phyloP scores from a whole-genome alignment of 805 yeast genomes.

The Brettanomyces sp. region DNA sequence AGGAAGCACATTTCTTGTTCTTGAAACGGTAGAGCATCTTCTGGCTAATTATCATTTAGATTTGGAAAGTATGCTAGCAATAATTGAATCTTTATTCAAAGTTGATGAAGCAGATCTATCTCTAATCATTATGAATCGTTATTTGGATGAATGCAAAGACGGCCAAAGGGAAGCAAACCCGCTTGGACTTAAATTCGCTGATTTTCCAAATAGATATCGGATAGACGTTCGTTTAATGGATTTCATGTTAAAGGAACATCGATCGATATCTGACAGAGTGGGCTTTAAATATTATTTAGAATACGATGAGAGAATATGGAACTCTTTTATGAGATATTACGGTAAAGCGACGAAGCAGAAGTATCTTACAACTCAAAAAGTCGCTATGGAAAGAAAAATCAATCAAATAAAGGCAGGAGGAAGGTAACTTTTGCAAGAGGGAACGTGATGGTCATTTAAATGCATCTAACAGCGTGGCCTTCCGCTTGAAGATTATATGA shows the following conservation, averaged over 20 bases:
- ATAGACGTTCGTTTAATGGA: conserved; percentile 1
- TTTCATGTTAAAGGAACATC: not conserved
- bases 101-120: not conserved
- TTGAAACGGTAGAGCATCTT: conserved; percentile 1
- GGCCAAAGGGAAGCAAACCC: too few species aligned
- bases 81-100: not conserved
- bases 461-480: too few species aligned
- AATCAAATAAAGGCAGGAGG: too few species aligned
- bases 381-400: too few species aligned
- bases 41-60: not conserved
- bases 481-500: too few species aligned
- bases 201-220: not conserved
- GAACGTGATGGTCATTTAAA: too few species aligned
- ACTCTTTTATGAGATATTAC: not conserved
- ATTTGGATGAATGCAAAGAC: not conserved
- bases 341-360: not conserved
- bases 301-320: not conserved
- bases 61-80: not conserved
- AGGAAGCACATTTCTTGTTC: not conserved
- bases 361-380: too few species aligned
- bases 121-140: not conserved
- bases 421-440: too few species aligned
- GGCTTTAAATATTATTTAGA: not conserved
- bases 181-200: too few species aligned
- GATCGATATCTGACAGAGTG: not conserved